Conservation (phyloP, 2,329 filamentous ascomycete species). For the Ophiostoma himal-ulmi region DNA sequence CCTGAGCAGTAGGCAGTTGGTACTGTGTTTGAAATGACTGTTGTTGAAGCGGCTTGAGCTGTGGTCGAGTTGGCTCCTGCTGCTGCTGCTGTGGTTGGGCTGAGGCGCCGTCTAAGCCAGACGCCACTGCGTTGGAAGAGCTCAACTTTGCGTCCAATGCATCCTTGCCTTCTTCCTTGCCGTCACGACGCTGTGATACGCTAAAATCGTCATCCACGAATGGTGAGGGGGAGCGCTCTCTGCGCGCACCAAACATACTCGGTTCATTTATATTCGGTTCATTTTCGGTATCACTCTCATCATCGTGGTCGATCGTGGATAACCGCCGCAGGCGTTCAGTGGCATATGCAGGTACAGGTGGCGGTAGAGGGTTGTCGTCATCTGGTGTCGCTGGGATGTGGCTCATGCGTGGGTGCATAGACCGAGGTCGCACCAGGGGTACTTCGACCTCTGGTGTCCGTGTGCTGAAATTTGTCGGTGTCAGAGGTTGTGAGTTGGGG, state of each 20-base stretch:
- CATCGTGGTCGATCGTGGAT: not conserved
- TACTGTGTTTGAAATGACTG: slow-evolving; percentile 4
- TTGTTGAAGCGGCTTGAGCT: not conserved
- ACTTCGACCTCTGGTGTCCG: slow-evolving; percentile 53
- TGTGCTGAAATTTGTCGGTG: slow-evolving; percentile 43
- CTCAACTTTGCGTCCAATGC: not conserved
- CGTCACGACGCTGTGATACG: not conserved
- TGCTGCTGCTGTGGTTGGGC: slow-evolving; percentile 10
- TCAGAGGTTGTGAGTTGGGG: slow-evolving; percentile 26
- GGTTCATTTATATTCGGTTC: slow-evolving; percentile 34
- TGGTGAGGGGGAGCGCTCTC: slow-evolving; percentile 53
- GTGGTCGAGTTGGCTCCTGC: not conserved
- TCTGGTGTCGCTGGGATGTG: slow-evolving; percentile 47
- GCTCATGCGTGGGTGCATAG: slow-evolving; percentile 71
- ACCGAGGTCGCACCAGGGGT: slow-evolving; percentile 56
- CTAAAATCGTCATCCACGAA: slow-evolving; percentile 30
- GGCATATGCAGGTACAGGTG: slow-evolving; percentile 38
- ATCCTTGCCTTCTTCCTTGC: slow-evolving; percentile 5
- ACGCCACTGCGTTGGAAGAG: not conserved
- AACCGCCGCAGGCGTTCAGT: slow-evolving; percentile 36
- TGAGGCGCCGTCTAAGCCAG: not conserved
- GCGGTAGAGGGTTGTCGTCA: slow-evolving; percentile 41
- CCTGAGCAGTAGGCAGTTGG: not conserved
- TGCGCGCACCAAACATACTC: slow-evolving; percentile 48
- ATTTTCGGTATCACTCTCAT: slow-evolving; percentile 34